Conservation (phyloP, 2,329 filamentous ascomycete species). For the Verticillium klebahnii region DNA sequence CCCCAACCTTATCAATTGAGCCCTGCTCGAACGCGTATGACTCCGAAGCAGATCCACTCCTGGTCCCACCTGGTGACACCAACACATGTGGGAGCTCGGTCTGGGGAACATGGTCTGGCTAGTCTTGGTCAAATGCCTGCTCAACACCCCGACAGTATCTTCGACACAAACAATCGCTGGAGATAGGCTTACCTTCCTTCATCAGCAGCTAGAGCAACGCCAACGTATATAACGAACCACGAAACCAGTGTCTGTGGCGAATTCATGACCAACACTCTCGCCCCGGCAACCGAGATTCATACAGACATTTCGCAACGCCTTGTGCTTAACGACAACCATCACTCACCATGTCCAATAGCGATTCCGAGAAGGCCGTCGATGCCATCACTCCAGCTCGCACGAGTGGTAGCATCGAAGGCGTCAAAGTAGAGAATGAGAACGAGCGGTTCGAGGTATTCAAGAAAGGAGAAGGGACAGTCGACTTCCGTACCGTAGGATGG, state of each 20-base stretch:
- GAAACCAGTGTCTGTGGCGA: background rate
- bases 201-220: background rate
- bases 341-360: slow-evolving; percentile 6
- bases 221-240: background rate
- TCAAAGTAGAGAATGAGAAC: slow-evolving; percentile 18
- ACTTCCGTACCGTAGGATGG: slow-evolving; percentile 45
- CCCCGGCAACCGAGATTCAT: background rate
- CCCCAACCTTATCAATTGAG: slow-evolving; percentile 10
- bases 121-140: background rate
- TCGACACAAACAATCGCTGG: background rate
- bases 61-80: background rate
- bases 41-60: background rate
- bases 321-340: background rate
- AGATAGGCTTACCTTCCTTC: background rate
- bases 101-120: background rate
- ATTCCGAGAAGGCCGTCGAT: slow-evolving; percentile 13
- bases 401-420: slow-evolving; percentile 16
- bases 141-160: background rate
- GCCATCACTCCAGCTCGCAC: slow-evolving; percentile 14
- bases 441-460: slow-evolving; percentile 39
- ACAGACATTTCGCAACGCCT: background rate
- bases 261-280: background rate
- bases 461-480: slow-evolving; percentile 33
- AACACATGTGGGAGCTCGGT: background rate
- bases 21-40: background rate